Evolutionary conservation across 768 basidiomycete genomes (phyloP).

Genomic region (Rhodotorula diobovata): DNA sequence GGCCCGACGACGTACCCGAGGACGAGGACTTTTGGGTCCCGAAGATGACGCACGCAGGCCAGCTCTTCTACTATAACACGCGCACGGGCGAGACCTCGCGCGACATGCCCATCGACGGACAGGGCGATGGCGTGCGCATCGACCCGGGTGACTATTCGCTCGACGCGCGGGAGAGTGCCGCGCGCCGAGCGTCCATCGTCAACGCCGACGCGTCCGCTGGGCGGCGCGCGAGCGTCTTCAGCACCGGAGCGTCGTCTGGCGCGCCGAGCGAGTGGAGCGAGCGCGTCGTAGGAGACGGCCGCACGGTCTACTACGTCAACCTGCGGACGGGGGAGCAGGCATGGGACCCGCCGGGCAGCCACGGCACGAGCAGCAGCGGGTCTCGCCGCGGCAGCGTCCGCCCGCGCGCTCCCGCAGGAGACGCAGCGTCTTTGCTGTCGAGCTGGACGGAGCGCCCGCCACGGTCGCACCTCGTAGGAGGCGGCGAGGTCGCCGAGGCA

Average conservation of each 20-base stretch:
- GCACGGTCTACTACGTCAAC: conserved; percentile 21
- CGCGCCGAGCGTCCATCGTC: not conserved
- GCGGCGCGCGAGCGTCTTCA: not conserved
- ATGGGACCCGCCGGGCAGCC: conserved; percentile 3
- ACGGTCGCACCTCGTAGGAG: not conserved
- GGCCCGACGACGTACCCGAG: not conserved
- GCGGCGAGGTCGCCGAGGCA: not conserved
- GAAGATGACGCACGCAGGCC: conserved; percentile 71
- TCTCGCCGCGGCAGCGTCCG: not conserved
- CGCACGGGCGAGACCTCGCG: conserved; percentile 57
- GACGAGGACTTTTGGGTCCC: conserved; percentile 82
- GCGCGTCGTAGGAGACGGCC: conserved; percentile 17
- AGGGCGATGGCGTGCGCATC: conserved; percentile 28
- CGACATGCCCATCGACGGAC: conserved; percentile 51
- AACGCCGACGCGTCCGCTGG: not conserved
- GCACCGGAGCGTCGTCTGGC: not conserved
- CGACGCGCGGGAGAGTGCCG: not conserved
- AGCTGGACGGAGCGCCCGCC: conserved; percentile 16
- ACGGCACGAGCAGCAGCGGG: not conserved
- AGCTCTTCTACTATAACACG: conserved; percentile 93
- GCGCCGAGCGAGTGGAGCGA: conserved; percentile 17
- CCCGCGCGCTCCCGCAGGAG: not conserved
- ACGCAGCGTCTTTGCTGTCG: conserved; percentile 24
- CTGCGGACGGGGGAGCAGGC: conserved; percentile 28
- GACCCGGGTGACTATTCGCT: conserved; percentile 23